Evolutionary conservation across 352 stramenopile genomes (phyloP).

Genomic region (Thraustochytrium striatum): DNA sequence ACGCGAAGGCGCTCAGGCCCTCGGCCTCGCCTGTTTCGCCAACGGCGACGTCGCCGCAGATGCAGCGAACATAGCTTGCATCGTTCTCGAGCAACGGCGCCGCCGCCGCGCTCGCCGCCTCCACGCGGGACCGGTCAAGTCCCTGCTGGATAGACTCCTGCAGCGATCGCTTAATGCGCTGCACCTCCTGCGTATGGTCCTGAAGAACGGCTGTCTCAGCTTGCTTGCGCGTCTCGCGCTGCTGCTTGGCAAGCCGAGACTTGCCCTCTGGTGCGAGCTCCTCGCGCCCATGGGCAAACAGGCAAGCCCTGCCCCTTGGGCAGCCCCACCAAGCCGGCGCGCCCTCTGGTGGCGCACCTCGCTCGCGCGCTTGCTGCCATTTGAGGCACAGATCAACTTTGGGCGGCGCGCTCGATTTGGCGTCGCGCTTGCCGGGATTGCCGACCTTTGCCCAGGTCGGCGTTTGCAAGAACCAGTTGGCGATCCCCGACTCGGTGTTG

Average conservation of each 20-base stretch:
- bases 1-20: slow-evolving; percentile 1
- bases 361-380: slow-evolving; percentile 23
- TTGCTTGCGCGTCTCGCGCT: slow-evolving; percentile 19
- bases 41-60: slow-evolving; percentile 20
- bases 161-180: not conserved
- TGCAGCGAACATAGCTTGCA: slow-evolving; percentile 16
- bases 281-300: slow-evolving; percentile 55
- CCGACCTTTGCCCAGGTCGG: slow-evolving; percentile 57
- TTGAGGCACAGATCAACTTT: slow-evolving; percentile 45
- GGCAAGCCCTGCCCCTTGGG: slow-evolving; percentile 52
- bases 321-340: slow-evolving; percentile 53
- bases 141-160: slow-evolving; percentile 1
- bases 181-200: not conserved
- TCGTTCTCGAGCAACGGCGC: slow-evolving; percentile 11
- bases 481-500: slow-evolving; percentile 53
- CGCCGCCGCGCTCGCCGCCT: not conserved
- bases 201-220: not conserved
- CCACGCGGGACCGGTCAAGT: not conserved
- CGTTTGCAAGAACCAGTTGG: slow-evolving; percentile 58
- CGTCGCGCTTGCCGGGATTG: slow-evolving; percentile 10
- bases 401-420: not conserved
- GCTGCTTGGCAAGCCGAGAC: not conserved
- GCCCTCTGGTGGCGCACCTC: not conserved
- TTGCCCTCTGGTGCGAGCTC: slow-evolving; percentile 5
- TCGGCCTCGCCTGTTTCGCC: slow-evolving; percentile 24